phyloP scores from a whole-genome alignment of 805 yeast genomes.

The Candida verbasci region DNA sequence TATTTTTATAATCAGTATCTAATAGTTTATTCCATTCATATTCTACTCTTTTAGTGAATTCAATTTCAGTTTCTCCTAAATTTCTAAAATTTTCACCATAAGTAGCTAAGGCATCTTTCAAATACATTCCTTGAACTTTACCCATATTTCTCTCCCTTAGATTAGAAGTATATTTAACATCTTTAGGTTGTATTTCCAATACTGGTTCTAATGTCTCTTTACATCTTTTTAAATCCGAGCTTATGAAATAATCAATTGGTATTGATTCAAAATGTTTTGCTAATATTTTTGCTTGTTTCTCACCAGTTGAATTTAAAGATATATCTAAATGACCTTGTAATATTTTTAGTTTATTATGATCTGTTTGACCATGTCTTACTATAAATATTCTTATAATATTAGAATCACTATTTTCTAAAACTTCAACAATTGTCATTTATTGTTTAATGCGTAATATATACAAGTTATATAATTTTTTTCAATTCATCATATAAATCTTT shows the following conservation, averaged over 20 bases:
- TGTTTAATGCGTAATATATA: too few relatives aligned
- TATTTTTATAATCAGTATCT: constrained; percentile 40
- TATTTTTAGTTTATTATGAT: constrained; percentile 61
- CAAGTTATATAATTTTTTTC: constrained; percentile 11
- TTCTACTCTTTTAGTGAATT: constrained; percentile 46
- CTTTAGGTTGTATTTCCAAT: constrained; percentile 17
- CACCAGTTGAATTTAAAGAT: constrained; percentile 58
- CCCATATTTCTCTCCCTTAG: constrained; percentile 81
- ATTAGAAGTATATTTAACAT: constrained; percentile 29
- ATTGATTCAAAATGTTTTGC: constrained; percentile 42
- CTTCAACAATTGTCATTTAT: constrained; percentile 18
- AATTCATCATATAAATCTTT: constrained; percentile 47
- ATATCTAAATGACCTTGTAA: constrained; percentile 78
- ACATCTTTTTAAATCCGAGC: constrained; percentile 59
- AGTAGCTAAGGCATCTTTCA: constrained; percentile 58
- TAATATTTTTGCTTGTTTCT: constrained; percentile 52
- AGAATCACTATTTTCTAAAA: constrained; percentile 29
- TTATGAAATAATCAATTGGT: constrained; percentile 42
- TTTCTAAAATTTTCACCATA: constrained; percentile 59
- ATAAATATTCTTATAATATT: constrained; percentile 48
- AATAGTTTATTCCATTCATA: constrained; percentile 42
- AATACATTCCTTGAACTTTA: constrained; percentile 64
- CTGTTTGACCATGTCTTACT: constrained; percentile 83
- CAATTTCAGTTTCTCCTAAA: constrained; percentile 56
- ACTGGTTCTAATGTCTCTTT: constrained; percentile 52